Evolutionary conservation across 129 eudicot genomes (phyloP), one percentile per base, ranked within the genome.

Genomic region (Tagetes patula): DNA sequence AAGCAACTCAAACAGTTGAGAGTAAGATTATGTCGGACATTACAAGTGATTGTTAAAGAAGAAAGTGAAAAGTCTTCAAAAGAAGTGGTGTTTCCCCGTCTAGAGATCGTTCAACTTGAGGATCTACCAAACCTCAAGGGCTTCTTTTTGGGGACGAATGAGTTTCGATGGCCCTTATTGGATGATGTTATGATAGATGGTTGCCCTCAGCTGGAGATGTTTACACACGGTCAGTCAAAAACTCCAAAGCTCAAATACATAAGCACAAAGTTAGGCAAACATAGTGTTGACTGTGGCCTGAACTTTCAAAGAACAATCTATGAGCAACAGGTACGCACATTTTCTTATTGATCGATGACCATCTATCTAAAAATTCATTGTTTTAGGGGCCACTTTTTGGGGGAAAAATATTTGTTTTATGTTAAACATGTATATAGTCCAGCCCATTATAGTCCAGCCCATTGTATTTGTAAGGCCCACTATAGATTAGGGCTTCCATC

Each of bases 61-160:
- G 60, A 43, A 1, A 2, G 32, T 7, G 38, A 7, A 69, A 20
- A 20, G 11, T 0, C 60, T 33, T 6, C 60, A 69, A 69, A 49
- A 69, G 60, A 3, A 5, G 73, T 48, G 58, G 61, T 47, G 40
- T 11, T 69, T 34, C 34, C 46, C 49, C 33, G 61, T 69, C 73
- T 69, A 33, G 3, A 69, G 73, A 47, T 9, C 6, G 46, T 69
- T 46, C 0, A 11, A 49, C 73, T 48, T 34, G 12, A 4, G 0
- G 42, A 49, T 49, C 61, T 69, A 69, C 59, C 73, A 49, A 69
- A 48, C 1, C 73, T 69, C 34, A 3, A 49, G 61, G 73, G 61
- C 3, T 69, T 69, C 45, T 69, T 48, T 13, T 49, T 69, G 46
- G 73, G 61, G 34, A 33, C 11, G 45, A 48, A 47, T 33, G 42